Percentiles rank a stretch among this genome's conserved stretches.
Evolutionary conservation across 352 stramenopile species (phyloP).

Genomic region (Pythium phragmitis): DNA sequence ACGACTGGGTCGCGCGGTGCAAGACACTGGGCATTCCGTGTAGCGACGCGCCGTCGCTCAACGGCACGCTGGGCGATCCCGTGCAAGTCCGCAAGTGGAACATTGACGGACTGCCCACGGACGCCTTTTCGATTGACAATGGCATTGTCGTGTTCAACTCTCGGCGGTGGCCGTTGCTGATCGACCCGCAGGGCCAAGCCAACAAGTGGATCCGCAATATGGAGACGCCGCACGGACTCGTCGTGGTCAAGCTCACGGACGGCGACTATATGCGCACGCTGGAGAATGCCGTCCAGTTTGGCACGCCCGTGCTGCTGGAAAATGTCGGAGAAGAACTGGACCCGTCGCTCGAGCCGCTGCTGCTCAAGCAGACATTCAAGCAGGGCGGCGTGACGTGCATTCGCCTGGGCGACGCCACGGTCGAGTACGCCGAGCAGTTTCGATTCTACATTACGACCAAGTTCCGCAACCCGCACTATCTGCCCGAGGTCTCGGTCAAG

Average conservation of each 20-base stretch:
- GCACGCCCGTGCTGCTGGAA: slow-evolving; percentile 89
- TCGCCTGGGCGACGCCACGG: slow-evolving; percentile 89
- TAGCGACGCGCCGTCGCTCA: slow-evolving; percentile 84
- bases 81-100: slow-evolving; percentile 94
- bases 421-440: slow-evolving; percentile 92
- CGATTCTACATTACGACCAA: slow-evolving; percentile 96
- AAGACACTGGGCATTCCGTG: slow-evolving; percentile 81
- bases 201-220: slow-evolving; percentile 97
- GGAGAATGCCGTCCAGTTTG: slow-evolving; percentile 93
- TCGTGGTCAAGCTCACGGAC: slow-evolving; percentile 94
- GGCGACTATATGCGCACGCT: slow-evolving; percentile 92
- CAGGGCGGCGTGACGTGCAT: slow-evolving; percentile 91
- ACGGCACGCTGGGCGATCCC: slow-evolving; percentile 87
- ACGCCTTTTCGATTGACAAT: slow-evolving; percentile 94
- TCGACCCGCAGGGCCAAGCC: slow-evolving; percentile 93
- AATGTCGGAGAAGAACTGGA: slow-evolving; percentile 93
- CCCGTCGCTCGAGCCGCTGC: slow-evolving; percentile 90
- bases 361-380: slow-evolving; percentile 95
- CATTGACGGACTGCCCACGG: slow-evolving; percentile 92
- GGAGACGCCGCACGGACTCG: slow-evolving; percentile 87
- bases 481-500: slow-evolving; percentile 92
- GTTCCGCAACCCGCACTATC: slow-evolving; percentile 91
- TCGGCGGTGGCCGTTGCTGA: slow-evolving; percentile 93
- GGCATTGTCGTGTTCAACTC: slow-evolving; percentile 95
- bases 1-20: slow-evolving; percentile 75